Percentiles rank a stretch among this genome's conserved stretches.
Conservation (phyloP, 2,329 filamentous ascomycete genomes). For the Juglanconis sp. region DNA sequence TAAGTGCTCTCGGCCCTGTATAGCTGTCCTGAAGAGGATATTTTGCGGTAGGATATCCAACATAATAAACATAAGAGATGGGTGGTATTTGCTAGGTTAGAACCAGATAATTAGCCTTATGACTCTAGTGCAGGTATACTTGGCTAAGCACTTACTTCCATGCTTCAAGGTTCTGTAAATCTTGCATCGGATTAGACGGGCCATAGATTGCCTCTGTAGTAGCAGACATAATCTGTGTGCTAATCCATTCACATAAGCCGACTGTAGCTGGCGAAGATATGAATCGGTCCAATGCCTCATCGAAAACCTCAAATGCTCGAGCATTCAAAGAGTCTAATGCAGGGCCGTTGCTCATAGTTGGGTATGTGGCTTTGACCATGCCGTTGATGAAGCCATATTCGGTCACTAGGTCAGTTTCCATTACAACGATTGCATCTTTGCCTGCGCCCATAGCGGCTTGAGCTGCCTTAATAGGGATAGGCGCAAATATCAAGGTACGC, state of each 20-base stretch:
- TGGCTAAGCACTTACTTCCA: slow-evolving; percentile 9
- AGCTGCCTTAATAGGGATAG: slow-evolving; percentile 1
- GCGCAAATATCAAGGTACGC: background rate
- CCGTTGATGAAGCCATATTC: slow-evolving; percentile 18
- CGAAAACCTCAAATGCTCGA: slow-evolving; percentile 2
- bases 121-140: background rate
- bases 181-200: slow-evolving; percentile 18
- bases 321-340: slow-evolving; percentile 11
- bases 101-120: background rate
- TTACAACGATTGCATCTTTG: slow-evolving; percentile 7
- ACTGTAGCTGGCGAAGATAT: background rate
- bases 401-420: slow-evolving; percentile 15
- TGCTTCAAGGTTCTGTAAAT: slow-evolving; percentile 4
- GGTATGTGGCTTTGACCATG: slow-evolving; percentile 18
- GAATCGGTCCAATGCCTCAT: background rate
- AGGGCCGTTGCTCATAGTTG: slow-evolving; percentile 7
- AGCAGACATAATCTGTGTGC: slow-evolving; percentile 14
- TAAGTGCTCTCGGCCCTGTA: background rate
- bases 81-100: slow-evolving; percentile 11
- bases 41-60: slow-evolving; percentile 17
- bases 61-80: slow-evolving; percentile 20
- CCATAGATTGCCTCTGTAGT: slow-evolving; percentile 22
- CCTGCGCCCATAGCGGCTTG: slow-evolving; percentile 17
- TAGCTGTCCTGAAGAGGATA: slow-evolving; percentile 12
- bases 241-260: slow-evolving; percentile 15